Evolutionary conservation across 306 rosid species (phyloP), one percentile per base, ranked within the genome.

Genomic region (Fragaria nilgerrensis): DNA sequence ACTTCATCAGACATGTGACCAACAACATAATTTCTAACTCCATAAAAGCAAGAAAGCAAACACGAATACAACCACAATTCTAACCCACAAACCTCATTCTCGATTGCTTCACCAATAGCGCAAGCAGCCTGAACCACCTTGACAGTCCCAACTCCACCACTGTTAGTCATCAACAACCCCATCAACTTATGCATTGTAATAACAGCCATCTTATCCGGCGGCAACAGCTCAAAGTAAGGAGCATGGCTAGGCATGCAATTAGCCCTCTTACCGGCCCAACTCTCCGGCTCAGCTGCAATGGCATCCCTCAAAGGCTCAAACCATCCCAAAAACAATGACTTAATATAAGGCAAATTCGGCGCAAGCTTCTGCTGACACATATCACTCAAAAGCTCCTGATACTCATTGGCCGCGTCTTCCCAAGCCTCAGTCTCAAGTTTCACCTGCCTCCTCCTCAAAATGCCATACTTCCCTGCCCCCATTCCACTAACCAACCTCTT

Each of bases 321-420:
- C 99, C 97, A 92, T 19, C 97, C 99, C 75, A 95, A 91, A 73
- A 95, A 91, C 77, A 95, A 82, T 6, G 99, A 88, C 85, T 95
- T 95, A 78, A 92, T 81, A 76, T 83, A 95, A 19, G 99, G 97
- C 85, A 95, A 84, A 83, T 92, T 95, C 41, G 97, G 97, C 23
- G 94, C 96, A 74, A 95, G 94, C 83, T 92, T 92, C 83, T 91
- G 93, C 83, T 88, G 88, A 23, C 99, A 85, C 97, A 95, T 95
- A 68, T 92, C 97, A 36, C 59, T 74, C 76, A 92, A 67, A 69
- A 95, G 88, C 34, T 95, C 99, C 75, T 87, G 87, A 78, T 95
- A 95, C 86, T 92, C 99, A 56, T 73, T 84, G 0, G 97, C 97
- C 1, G 99, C 99, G 9, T 86, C 85, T 50, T 92, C 91, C 99